Percentiles rank a stretch among this genome's conserved stretches.
Conservation (phyloP, 345 rosid genomes). For the Psidium guajava region DNA sequence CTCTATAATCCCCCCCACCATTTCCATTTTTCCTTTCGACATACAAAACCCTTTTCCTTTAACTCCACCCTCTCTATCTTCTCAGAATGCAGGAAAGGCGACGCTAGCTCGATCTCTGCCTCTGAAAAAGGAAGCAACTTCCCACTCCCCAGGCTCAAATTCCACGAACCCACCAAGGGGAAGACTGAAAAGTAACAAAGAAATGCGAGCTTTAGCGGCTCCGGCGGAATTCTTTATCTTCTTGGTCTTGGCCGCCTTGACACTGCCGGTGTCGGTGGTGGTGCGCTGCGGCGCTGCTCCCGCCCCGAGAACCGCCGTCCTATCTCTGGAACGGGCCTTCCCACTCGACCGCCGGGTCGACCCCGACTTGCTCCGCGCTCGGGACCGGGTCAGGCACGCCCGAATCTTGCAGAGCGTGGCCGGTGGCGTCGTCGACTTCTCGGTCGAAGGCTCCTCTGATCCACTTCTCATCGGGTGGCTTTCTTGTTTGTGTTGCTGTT, state of each 20-base stretch:
- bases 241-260: slow-evolving; percentile 8
- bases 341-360: slow-evolving; percentile 37
- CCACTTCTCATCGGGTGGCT: slow-evolving; percentile 74
- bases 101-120: background rate
- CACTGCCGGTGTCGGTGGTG: slow-evolving; percentile 14
- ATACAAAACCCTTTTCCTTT: background rate
- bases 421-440: slow-evolving; percentile 54
- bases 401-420: slow-evolving; percentile 49
- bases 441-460: slow-evolving; percentile 80
- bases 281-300: slow-evolving; percentile 3
- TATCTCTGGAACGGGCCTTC: slow-evolving; percentile 56
- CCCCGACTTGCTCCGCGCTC: slow-evolving; percentile 42
- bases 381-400: slow-evolving; percentile 65
- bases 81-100: background rate
- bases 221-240: slow-evolving; percentile 1
- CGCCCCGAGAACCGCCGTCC: slow-evolving; percentile 10
- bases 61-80: background rate
- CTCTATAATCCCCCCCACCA: background rate
- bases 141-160: background rate
- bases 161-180: background rate
- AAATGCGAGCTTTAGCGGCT: background rate
- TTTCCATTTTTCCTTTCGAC: background rate
- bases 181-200: background rate
- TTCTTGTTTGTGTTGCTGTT: background rate
- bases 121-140: background rate